Percentiles rank a stretch among this genome's conserved stretches.
These are phyloP conservation scores for Heimioporus retisporus DNA, from an alignment of 1,284 basidiomycete species.

Conservation along the genomic window DNA sequence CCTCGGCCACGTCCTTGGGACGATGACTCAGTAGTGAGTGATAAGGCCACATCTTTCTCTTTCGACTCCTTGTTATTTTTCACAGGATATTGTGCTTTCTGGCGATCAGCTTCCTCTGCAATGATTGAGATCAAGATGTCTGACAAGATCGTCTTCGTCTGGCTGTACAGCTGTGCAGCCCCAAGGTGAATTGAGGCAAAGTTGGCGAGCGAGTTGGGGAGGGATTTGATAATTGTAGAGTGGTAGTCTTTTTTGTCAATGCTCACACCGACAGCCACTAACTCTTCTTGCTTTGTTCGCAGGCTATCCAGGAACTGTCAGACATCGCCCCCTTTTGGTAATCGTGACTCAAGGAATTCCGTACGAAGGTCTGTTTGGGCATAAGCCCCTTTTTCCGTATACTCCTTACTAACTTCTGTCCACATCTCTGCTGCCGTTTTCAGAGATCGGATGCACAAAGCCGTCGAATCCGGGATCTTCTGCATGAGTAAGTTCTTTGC, in stretches of 20 bases:
- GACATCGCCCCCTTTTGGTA: background rate
- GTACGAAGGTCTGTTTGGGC: background rate
- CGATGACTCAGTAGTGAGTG: too few relatives aligned
- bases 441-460: background rate
- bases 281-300: background rate
- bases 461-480: background rate
- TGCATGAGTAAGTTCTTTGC: background rate
- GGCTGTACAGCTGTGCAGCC: background rate
- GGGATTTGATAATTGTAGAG: background rate
- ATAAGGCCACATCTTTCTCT: too few relatives aligned
- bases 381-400: slow-evolving; percentile 1
- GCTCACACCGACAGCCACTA: background rate
- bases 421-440: background rate
- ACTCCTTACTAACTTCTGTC: background rate
- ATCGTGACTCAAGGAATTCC: background rate
- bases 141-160: background rate
- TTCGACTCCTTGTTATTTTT: background rate
- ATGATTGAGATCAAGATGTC: background rate
- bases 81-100: background rate
- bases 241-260: background rate
- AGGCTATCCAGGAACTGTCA: background rate
- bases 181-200: background rate
- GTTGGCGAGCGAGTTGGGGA: background rate
- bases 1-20: too few relatives aligned
- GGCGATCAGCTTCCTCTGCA: background rate